Base-by-base conservation (phyloP, 2,329 filamentous ascomycete genomes). In the Fonsecaea nubica region DNA sequence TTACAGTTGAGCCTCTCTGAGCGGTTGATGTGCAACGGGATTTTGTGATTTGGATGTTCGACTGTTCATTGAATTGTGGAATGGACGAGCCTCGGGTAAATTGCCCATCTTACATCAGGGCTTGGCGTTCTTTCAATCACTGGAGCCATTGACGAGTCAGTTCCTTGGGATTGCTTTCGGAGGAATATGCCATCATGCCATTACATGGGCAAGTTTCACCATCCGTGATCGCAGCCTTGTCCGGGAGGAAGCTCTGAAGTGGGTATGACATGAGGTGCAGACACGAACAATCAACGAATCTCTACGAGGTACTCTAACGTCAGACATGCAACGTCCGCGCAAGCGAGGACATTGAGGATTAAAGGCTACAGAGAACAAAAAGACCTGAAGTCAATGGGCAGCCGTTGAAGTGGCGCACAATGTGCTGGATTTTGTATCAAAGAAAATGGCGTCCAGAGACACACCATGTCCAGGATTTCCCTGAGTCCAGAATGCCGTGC, bases 21-120 rank as follows among this genome's bases (percentile, higher is more conserved):
- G 32, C 53, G 13, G 53, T 33, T 38, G 35, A 55, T 55, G 53
- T 18, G 30, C 53, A 55, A 55, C 5, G 32, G 12, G 35, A 55
- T 55, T 55, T 55, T 38, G 53, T 55, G 32, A 55, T 55, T n/a
- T 55, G 30, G 53, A 55, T 12, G 35, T 38, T 55, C 8, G 35
- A 55, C 8, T 50, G 53, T 55, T 38, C 32, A 36, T 38, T 55
- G 53, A 33, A 38, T 55, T 55, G 53, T 55, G 53, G 30, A 55
- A 50, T 55, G 25, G 53, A 18, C 53, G 53, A 55, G 30, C 53
- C 35, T 55, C 53, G 53, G 53, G 53, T 55, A 33, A 38, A 55
- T 55, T 50, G 45, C 45, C 45, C 18, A 25, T 12, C 8, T 50
- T 25, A 21, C 30, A 50, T 1, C 10, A 10, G 3, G 45, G 18